A percentile compares a stretch with the other conserved stretches of the same genome.
These are phyloP conservation scores for Periconia digitata DNA, from an alignment of 2,329 filamentous ascomycete genomes.

Conservation along the genomic window DNA sequence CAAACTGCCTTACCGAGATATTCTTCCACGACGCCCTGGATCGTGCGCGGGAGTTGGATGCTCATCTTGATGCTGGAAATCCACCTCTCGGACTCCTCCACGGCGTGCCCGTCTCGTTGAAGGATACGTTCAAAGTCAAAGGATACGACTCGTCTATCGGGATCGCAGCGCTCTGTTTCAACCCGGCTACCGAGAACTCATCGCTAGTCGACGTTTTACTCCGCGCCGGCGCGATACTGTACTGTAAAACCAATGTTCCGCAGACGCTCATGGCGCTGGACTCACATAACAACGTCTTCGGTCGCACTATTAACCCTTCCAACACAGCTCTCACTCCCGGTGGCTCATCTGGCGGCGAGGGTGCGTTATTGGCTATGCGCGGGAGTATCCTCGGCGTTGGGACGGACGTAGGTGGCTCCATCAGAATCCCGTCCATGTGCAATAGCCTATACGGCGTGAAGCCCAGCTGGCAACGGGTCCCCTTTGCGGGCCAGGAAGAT, in stretches of 20 bases:
- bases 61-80: slow-evolving; percentile 41
- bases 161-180: slow-evolving; percentile 47
- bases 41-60: slow-evolving; percentile 42
- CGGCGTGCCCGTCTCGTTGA: slow-evolving; percentile 51
- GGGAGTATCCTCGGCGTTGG: slow-evolving; percentile 55
- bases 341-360: slow-evolving; percentile 57
- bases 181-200: slow-evolving; percentile 42
- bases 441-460: slow-evolving; percentile 54
- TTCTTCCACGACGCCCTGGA: slow-evolving; percentile 43
- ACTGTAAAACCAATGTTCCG: slow-evolving; percentile 59
- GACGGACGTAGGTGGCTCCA: slow-evolving; percentile 58
- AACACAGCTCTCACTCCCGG: slow-evolving; percentile 54
- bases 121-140: slow-evolving; percentile 54
- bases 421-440: slow-evolving; percentile 55
- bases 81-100: slow-evolving; percentile 50
- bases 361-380: slow-evolving; percentile 52
- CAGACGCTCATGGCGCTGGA: slow-evolving; percentile 57
- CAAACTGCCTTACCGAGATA: slow-evolving; percentile 50
- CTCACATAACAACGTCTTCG: slow-evolving; percentile 55
- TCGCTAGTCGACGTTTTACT: slow-evolving; percentile 49
- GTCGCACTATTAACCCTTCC: slow-evolving; percentile 51
- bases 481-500: slow-evolving; percentile 55
- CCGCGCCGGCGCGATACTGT: slow-evolving; percentile 51
- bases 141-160: slow-evolving; percentile 49
- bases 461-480: slow-evolving; percentile 50